Evolutionary conservation across 768 basidiomycete genomes (phyloP).

Genomic region (Suillus occidentalis): DNA sequence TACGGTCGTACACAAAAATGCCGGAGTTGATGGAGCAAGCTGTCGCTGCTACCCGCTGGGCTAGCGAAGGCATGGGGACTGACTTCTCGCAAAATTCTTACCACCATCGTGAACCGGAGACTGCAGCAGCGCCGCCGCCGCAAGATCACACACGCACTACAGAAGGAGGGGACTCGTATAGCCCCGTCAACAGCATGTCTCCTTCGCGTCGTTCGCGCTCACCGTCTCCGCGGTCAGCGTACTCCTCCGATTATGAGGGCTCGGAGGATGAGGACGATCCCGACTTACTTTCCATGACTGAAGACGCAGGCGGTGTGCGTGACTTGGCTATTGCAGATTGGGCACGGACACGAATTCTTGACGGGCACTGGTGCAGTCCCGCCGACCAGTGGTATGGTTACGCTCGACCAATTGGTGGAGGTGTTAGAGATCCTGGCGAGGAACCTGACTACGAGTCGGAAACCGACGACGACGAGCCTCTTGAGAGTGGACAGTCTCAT

Average conservation of each 20-base stretch:
- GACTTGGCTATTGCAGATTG: constrained; percentile 68
- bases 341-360: constrained; percentile 68
- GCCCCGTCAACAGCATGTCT: constrained; percentile 26
- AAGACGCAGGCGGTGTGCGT: constrained; percentile 45
- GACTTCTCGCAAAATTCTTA: constrained; percentile 26
- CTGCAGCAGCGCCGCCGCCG: constrained; percentile 1
- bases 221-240: constrained; percentile 29
- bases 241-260: constrained; percentile 35
- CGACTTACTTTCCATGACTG: constrained; percentile 43
- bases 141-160: constrained; percentile 9
- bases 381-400: constrained; percentile 65
- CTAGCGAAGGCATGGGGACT: constrained; percentile 36
- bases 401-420: constrained; percentile 38
- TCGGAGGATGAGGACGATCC: constrained; percentile 46
- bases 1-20: constrained; percentile 63
- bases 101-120: constrained; percentile 7
- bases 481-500: constrained; percentile 16
- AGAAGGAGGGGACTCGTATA: constrained; percentile 11
- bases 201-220: constrained; percentile 31
- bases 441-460: constrained; percentile 30
- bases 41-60: constrained; percentile 55
- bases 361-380: constrained; percentile 76
- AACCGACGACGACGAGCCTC: constrained; percentile 24
- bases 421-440: constrained; percentile 29
- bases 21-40: constrained; percentile 67